Evolutionary conservation across 805 yeast species (phyloP), one percentile per base, ranked within the genome.

Genomic region (Saccharomyces mikatae): DNA sequence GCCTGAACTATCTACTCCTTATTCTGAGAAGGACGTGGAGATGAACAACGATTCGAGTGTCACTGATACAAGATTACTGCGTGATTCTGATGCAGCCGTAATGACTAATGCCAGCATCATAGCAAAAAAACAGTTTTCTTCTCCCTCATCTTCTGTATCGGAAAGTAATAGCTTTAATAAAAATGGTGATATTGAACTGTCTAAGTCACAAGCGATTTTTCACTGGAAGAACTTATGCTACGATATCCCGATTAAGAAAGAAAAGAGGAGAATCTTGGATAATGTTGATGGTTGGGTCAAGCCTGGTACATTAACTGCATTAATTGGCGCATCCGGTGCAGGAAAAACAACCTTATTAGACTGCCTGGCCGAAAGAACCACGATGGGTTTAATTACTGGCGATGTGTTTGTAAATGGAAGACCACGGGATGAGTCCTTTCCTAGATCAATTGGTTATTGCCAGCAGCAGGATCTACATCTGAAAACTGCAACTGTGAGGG

Each of bases 261-360:
- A 76, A 55, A 71, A 77, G 46, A 72, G 87, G 62, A 72, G 81
- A 54, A 76, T 84, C 58, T 69, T 84, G 62, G 71, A 73, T 55
- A 76, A 76, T 56, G 84, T 84, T 54, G 84, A 81, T 64, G 89
- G 89, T 36, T 84, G 84, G 83, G 87, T 84, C 46, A 81, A 81
- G 62, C 88, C 88, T 6, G 87, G 87, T 58, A 82, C 86, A 46
- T 70, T 84, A 64, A 84, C 88, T 50, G 89, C 89, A 1, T 65
- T 80, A 52, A 79, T 80, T 83, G 85, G 86, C 57, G 81, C 82
- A 13, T 80, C 86, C 46, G 87, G 87, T 68, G 87, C 88, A 52
- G 88, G 88, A 72, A 83, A 83, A 64, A 83, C 88, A n/a, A 83
- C 87, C 1, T 71, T 83, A 55, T 72, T 83, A 58, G 83, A 83